These are phyloP conservation scores for Scutellaria galericulata DNA, from an alignment of 257 asterid genomes.

Conservation along the genomic window DNA sequence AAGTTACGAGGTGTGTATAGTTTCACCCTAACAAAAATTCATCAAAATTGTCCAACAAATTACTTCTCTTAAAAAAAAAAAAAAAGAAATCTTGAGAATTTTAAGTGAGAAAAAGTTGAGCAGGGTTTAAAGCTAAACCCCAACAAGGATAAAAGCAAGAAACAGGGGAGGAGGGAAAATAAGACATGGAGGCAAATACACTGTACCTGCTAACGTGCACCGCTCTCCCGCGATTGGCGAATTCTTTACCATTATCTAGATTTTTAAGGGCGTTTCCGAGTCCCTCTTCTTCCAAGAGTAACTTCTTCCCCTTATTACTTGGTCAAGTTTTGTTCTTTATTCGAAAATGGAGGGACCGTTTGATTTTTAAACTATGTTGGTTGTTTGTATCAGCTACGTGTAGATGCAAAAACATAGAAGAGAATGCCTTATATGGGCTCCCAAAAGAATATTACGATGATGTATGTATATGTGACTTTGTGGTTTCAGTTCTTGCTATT, in stretches of 20 bases:
- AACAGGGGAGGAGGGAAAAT: not conserved
- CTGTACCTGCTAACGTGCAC: conserved; percentile 48
- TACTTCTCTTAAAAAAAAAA: too few species aligned
- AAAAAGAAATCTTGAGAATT: not conserved
- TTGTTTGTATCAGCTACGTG: conserved; percentile 39
- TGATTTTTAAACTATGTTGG: not conserved
- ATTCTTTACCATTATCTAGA: conserved; percentile 35
- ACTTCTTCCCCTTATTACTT: conserved; percentile 22
- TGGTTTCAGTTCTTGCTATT: not conserved
- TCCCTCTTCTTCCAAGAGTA: conserved; percentile 44
- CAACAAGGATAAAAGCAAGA: not conserved
- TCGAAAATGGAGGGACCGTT: conserved; percentile 11
- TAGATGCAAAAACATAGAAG: conserved; percentile 65
- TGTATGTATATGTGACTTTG: conserved; percentile 43
- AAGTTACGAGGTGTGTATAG: too few species aligned
- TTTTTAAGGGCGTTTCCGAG: conserved; percentile 33
- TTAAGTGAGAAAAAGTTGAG: not conserved
- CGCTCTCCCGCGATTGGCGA: conserved; percentile 38
- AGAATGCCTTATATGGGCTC: conserved; percentile 62
- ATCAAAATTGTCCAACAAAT: too few species aligned
- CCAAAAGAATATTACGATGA: conserved; percentile 89
- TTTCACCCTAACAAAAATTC: too few species aligned
- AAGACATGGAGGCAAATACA: conserved; percentile 57
- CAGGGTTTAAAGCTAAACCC: conserved; percentile 17
- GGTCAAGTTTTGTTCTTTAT: not conserved